These are phyloP conservation scores for Andrographis paniculata DNA, from an alignment of 305 asterid genomes.

Conservation along the genomic window DNA sequence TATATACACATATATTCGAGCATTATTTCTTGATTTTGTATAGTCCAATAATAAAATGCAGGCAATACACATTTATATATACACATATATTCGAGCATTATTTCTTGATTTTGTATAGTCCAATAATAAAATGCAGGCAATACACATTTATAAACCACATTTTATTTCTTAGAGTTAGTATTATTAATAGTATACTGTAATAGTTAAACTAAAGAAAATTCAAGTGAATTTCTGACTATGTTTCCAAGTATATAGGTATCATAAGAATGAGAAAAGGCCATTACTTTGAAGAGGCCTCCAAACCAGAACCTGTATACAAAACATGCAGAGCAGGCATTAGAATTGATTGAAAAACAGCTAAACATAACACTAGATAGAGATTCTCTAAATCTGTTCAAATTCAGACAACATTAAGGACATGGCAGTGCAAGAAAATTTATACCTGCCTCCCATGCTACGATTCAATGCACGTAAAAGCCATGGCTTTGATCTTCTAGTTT, in stretches of 20 bases:
- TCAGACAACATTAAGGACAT: constrained; percentile 8
- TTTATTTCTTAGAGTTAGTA: too few species aligned
- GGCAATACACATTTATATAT: too few species aligned
- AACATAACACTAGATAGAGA: constrained; percentile 11
- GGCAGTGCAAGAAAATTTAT: constrained; percentile 13
- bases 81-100: too few species aligned
- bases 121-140: neutral
- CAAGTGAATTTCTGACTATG: neutral
- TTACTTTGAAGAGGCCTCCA: constrained; percentile 61
- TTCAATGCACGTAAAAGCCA: constrained; percentile 92
- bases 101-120: constrained; percentile 4
- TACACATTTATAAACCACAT: too few species aligned
- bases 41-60: neutral
- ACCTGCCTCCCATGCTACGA: constrained; percentile 89
- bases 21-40: constrained; percentile 5
- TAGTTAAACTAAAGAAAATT: neutral
- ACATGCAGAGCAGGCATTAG: constrained; percentile 16
- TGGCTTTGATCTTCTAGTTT: constrained; percentile 62
- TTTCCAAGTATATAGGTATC: constrained; percentile 10
- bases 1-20: too few species aligned
- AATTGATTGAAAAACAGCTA: neutral
- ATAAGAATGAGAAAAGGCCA: constrained; percentile 23
- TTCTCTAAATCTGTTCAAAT: constrained; percentile 9
- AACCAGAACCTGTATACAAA: constrained; percentile 45
- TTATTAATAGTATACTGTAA: too few species aligned